These are phyloP conservation scores for Plasmodium vivax DNA, from an alignment of 169 alveolate genomes.

Conservation along the genomic window DNA sequence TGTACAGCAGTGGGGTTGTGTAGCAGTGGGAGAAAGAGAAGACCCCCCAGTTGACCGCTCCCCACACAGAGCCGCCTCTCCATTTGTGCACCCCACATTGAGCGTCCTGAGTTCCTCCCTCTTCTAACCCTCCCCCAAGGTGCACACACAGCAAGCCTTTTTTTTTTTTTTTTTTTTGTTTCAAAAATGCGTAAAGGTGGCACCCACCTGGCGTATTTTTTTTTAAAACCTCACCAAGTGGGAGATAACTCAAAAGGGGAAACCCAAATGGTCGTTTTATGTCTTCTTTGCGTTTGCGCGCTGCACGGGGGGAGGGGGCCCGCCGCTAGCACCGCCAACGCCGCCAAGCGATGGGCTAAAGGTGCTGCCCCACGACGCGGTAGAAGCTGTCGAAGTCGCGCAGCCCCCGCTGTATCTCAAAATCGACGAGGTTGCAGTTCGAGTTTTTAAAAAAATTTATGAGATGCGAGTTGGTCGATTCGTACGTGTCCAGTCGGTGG, in stretches of 20 bases:
- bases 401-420: conserved; percentile 31
- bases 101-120: too few species aligned
- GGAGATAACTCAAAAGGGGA: not conserved
- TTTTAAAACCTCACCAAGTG: not conserved
- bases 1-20: too few species aligned
- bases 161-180: not conserved
- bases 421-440: conserved; percentile 27
- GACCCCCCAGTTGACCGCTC: not conserved
- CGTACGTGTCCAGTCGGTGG: conserved; percentile 35
- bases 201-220: not conserved
- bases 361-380: not conserved
- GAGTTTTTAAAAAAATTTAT: conserved; percentile 43
- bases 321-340: too few species aligned
- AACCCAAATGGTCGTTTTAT: not conserved
- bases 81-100: too few species aligned
- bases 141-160: not conserved
- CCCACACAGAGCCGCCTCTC: not conserved
- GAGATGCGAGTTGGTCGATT: conserved; percentile 7
- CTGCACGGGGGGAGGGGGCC: not conserved
- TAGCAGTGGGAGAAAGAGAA: not conserved
- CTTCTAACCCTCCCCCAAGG: not conserved
- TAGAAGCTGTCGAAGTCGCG: conserved; percentile 35
- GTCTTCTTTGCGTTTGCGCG: not conserved
- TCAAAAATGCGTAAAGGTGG: not conserved
- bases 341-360: not conserved